Evolutionary conservation across 495 filamentous ascomycete genomes (phyloP).

Genomic region (Trichocladium uniseriatum): DNA sequence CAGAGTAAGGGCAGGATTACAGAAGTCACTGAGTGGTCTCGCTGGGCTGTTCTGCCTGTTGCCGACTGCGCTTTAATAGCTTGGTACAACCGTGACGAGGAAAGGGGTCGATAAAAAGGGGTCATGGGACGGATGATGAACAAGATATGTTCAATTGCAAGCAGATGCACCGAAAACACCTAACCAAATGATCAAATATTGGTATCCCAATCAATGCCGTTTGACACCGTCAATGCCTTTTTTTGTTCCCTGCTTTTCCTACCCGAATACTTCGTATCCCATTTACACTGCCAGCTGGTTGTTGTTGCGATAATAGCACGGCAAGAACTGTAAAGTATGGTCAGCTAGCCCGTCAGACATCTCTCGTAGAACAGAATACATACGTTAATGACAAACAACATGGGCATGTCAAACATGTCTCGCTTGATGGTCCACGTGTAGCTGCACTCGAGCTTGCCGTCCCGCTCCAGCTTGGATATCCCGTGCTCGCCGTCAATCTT

Average conservation of each 20-base stretch:
- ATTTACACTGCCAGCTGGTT: constrained; percentile 39
- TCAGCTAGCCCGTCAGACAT: neutral
- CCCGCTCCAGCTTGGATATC: constrained; percentile 67
- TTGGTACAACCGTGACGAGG: too few species aligned
- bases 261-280: neutral
- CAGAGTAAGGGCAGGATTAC: neutral
- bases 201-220: constrained; percentile 3
- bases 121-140: neutral
- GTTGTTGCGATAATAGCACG: constrained; percentile 41
- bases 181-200: neutral
- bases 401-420: constrained; percentile 96
- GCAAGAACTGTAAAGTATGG: constrained; percentile 36
- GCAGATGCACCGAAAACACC: neutral
- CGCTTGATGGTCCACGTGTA: constrained; percentile 95
- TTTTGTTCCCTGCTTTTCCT: constrained; percentile 7
- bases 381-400: constrained; percentile 96
- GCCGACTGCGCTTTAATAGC: constrained; percentile 21
- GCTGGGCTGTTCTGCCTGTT: constrained; percentile 11
- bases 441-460: constrained; percentile 87
- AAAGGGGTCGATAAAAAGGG: too few species aligned
- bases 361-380: constrained; percentile 32
- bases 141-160: neutral
- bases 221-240: constrained; percentile 5
- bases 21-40: constrained; percentile 6
- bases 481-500: constrained; percentile 68